These are phyloP conservation scores for Schizochytrium sp. DNA, from an alignment of 108 stramenopile species.

Conservation along the genomic window DNA sequence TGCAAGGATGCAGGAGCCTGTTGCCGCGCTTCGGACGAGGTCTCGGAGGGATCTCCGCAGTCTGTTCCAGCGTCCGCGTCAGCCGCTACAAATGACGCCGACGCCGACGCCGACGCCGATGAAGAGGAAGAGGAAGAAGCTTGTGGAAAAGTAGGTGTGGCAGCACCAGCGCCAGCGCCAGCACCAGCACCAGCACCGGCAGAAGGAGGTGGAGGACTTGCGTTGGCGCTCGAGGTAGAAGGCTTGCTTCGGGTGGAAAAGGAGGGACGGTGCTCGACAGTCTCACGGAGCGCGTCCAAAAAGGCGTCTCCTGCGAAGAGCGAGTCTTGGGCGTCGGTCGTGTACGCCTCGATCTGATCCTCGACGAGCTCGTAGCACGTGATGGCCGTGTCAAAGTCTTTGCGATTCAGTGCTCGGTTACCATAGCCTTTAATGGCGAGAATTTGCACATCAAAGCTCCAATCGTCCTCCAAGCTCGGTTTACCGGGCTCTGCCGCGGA, in stretches of 20 bases:
- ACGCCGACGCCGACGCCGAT: too few relatives aligned
- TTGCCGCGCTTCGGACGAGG: too few relatives aligned
- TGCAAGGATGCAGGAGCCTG: not conserved
- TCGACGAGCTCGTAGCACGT: slow-evolving; percentile 14
- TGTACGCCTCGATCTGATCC: not conserved
- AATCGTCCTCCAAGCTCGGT: not conserved
- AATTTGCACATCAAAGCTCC: not conserved
- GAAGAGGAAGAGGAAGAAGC: too few relatives aligned
- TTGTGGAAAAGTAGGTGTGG: too few relatives aligned
- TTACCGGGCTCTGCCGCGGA: not conserved
- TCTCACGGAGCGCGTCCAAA: not conserved
- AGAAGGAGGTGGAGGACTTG: too few relatives aligned
- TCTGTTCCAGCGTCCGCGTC: too few relatives aligned
- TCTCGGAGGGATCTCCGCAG: too few relatives aligned
- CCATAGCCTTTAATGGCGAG: slow-evolving; percentile 1
- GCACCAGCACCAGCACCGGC: too few relatives aligned
- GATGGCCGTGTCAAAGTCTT: not conserved
- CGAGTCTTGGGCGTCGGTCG: not conserved
- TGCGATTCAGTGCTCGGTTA: not conserved
- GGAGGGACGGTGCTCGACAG: not conserved
- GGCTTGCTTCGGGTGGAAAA: too few relatives aligned
- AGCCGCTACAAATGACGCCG: too few relatives aligned
- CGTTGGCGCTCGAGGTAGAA: too few relatives aligned
- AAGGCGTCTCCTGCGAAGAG: not conserved
- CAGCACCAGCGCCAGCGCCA: too few relatives aligned